These are phyloP conservation scores for Saraca asoca DNA, from an alignment of 331 rosid genomes.

Conservation along the genomic window DNA sequence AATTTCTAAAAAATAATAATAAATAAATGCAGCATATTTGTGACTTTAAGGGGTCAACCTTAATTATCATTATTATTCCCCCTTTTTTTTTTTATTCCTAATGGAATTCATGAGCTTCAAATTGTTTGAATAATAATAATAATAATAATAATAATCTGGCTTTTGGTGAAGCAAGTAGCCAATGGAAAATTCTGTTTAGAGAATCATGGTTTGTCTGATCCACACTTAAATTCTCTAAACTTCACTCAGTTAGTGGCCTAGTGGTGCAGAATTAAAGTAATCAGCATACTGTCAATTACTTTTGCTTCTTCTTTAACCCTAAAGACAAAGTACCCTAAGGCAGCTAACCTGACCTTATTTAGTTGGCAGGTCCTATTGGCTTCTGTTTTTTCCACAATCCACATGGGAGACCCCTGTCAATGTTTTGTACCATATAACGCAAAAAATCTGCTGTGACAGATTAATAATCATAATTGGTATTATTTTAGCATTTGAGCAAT, in stretches of 20 bases:
- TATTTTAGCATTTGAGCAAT: conserved; percentile 26
- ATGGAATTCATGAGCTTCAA: conserved; percentile 12
- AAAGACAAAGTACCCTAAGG: conserved; percentile 22
- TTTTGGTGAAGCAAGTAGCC: conserved; percentile 39
- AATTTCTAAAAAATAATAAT: too few relatives aligned
- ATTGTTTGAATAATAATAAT: too few relatives aligned
- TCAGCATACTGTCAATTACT: conserved; percentile 14
- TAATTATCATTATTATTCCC: conserved; percentile 29
- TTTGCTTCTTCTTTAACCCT: conserved; percentile 19
- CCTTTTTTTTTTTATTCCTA: conserved; percentile 5
- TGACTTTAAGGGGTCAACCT: conserved; percentile 37
- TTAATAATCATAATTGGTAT: conserved; percentile 19
- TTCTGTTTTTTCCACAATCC: conserved; percentile 35
- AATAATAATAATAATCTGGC: too few relatives aligned
- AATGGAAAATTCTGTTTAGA: conserved; percentile 51
- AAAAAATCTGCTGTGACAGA: conserved; percentile 35
- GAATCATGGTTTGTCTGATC: conserved; percentile 50
- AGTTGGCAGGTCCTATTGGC: conserved; percentile 39
- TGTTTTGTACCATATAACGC: conserved; percentile 23
- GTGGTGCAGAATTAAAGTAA: conserved; percentile 34
- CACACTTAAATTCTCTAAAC: background rate
- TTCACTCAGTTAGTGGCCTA: too few relatives aligned
- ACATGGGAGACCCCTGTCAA: conserved; percentile 35
- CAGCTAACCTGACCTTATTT: conserved; percentile 10
- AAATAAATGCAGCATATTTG: too few relatives aligned